A percentile compares a stretch with the other conserved stretches of the same genome.
phyloP scores from a whole-genome alignment of 1,139 yeast species.

The Blastobotrys raffinosifermentans region DNA sequence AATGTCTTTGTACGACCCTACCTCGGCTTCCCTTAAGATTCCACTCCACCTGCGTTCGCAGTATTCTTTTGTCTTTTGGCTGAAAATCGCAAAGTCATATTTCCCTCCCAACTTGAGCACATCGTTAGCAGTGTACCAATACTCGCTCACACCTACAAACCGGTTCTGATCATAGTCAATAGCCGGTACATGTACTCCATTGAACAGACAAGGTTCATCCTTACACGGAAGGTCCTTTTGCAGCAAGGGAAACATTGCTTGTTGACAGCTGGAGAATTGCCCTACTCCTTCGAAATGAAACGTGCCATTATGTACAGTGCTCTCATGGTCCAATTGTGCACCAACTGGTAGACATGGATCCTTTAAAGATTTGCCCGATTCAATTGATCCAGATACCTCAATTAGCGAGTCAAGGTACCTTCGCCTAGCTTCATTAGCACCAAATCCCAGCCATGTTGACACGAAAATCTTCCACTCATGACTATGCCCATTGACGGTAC shows the following conservation, averaged over 20 bases:
- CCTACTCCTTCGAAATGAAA: slow-evolving; percentile 49
- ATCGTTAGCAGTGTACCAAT: slow-evolving; percentile 65
- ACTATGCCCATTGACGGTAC: slow-evolving; percentile 36
- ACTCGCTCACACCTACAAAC: slow-evolving; percentile 75
- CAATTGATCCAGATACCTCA: slow-evolving; percentile 7
- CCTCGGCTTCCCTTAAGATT: slow-evolving; percentile 30
- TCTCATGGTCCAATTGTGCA: slow-evolving; percentile 9
- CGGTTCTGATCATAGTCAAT: slow-evolving; percentile 60
- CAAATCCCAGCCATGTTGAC: slow-evolving; percentile 72
- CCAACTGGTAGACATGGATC: slow-evolving; percentile 65
- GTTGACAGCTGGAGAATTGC: slow-evolving; percentile 50
- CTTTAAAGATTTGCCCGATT: slow-evolving; percentile 20
- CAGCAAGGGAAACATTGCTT: slow-evolving; percentile 56
- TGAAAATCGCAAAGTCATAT: slow-evolving; percentile 39
- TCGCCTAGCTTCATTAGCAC: slow-evolving; percentile 65
- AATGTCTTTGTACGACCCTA: slow-evolving; percentile 31
- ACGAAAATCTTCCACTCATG: slow-evolving; percentile 53
- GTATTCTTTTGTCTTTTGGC: slow-evolving; percentile 41
- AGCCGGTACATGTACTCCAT: slow-evolving; percentile 48
- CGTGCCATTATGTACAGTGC: slow-evolving; percentile 9
- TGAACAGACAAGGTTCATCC: slow-evolving; percentile 39
- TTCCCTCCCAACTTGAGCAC: slow-evolving; percentile 38
- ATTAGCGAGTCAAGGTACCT: slow-evolving; percentile 40
- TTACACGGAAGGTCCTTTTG: slow-evolving; percentile 37
- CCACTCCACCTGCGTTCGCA: slow-evolving; percentile 45